Percentiles rank a stretch among this genome's conserved stretches.
Evolutionary conservation across 768 basidiomycete species (phyloP).

Genomic region (Bullera alba): DNA sequence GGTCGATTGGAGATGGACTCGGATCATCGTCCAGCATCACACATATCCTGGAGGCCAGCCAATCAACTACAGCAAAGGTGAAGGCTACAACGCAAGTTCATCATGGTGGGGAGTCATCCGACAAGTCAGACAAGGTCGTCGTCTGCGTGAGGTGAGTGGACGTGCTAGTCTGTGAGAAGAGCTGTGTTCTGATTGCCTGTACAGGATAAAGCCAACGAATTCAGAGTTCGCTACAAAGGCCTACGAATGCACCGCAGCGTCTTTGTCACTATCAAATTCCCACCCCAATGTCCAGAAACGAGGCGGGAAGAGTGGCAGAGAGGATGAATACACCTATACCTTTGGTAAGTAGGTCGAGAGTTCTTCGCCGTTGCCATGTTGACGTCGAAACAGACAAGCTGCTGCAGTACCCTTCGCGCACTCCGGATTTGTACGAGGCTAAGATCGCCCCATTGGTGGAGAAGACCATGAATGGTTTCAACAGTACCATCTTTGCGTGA

Average conservation of each 20-base stretch:
- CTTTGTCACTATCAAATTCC: conserved; percentile 31
- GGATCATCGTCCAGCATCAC: no score
- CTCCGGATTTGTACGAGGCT: conserved; percentile 31
- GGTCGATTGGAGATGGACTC: conserved; percentile 14
- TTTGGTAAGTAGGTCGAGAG: conserved; percentile 30
- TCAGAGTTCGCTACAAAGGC: conserved; percentile 23
- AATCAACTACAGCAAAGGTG: not conserved
- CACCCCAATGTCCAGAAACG: conserved; percentile 43
- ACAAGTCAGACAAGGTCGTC: conserved; percentile 32
- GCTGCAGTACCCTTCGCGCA: conserved; percentile 32
- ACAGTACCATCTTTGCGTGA: conserved; percentile 44
- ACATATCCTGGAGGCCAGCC: not conserved
- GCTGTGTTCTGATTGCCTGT: not conserved
- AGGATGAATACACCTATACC: conserved; percentile 40
- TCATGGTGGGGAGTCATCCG: no score
- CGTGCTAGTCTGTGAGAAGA: not conserved
- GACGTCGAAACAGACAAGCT: conserved; percentile 23
- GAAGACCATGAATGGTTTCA: conserved; percentile 46
- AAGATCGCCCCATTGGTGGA: conserved; percentile 40
- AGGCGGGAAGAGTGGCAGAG: conserved; percentile 41
- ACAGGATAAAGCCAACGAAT: conserved; percentile 36
- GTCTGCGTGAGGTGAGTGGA: conserved; percentile 39
- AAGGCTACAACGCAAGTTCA: not conserved
- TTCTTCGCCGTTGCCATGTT: not conserved
- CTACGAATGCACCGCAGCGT: conserved; percentile 35